Percentiles rank a stretch among this genome's conserved stretches.
phyloP scores from a whole-genome alignment of 2,329 filamentous ascomycete genomes.

The Byssoonygena ceratinophila region DNA sequence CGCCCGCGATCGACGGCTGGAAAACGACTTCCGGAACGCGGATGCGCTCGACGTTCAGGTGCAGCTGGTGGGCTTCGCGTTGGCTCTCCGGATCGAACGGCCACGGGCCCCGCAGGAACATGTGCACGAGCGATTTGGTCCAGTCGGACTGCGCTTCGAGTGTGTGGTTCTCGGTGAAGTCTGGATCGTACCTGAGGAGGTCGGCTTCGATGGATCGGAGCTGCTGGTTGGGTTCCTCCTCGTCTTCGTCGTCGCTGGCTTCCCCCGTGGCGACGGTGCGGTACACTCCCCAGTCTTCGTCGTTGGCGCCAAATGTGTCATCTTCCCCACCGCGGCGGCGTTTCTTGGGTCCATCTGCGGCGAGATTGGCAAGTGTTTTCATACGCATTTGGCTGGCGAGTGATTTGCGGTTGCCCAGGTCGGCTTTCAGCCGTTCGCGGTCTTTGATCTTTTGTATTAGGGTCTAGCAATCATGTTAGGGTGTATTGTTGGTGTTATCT shows the following conservation, averaged over 20 bases:
- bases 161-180: conserved; percentile 86
- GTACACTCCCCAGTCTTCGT: conserved; percentile 97
- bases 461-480: conserved; percentile 32
- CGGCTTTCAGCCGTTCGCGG: conserved; percentile 80
- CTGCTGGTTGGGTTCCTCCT: conserved; percentile 68
- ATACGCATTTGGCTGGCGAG: conserved; percentile 93
- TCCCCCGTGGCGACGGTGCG: conserved; percentile 71
- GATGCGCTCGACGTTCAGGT: conserved; percentile 93
- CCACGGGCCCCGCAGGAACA: conserved; percentile 77
- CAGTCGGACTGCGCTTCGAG: conserved; percentile 88
- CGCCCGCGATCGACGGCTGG: conserved; percentile 78
- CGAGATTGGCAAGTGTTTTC: conserved; percentile 94
- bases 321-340: conserved; percentile 84
- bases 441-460: conserved; percentile 81
- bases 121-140: conserved; percentile 83
- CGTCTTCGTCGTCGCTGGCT: conserved; percentile 74
- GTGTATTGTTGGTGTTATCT: neutral
- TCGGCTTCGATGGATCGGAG: conserved; percentile 73
- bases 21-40: conserved; percentile 89
- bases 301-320: conserved; percentile 91
- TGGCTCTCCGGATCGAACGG: conserved; percentile 74
- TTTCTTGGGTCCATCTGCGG: conserved; percentile 73
- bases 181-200: conserved; percentile 72
- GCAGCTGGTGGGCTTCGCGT: conserved; percentile 72
- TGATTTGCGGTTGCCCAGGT: conserved; percentile 92